A percentile compares a stretch with the other conserved stretches of the same genome.
Evolutionary conservation across 2,329 filamentous ascomycete species (phyloP).

Genomic region (Calonectria pauciramosa): DNA sequence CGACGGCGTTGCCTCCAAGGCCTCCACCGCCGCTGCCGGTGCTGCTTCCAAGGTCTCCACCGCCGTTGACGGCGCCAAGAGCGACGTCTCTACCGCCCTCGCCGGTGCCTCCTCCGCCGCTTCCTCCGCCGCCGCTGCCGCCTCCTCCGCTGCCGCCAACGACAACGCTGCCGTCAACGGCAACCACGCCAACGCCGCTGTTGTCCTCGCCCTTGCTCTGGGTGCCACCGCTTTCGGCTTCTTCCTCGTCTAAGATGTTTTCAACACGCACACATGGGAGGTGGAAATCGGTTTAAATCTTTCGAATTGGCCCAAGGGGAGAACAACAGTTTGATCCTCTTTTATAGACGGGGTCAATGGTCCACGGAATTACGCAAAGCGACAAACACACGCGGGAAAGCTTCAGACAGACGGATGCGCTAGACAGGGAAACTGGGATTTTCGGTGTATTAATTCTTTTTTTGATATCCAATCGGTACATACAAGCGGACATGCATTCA

Average conservation of each 20-base stretch:
- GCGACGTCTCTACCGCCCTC: conserved; percentile 9
- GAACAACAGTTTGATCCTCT: not conserved
- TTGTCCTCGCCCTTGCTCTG: conserved; percentile 36
- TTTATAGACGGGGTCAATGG: not conserved
- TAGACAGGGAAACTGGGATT: not conserved
- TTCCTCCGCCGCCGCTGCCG: conserved; percentile 28
- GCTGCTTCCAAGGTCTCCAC: conserved; percentile 9
- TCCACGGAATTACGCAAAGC: not conserved
- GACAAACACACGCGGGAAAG: not conserved
- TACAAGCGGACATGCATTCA: conserved; percentile 18
- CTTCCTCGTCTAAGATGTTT: conserved; percentile 36
- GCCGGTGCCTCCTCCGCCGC: conserved; percentile 28
- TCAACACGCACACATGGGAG: not conserved
- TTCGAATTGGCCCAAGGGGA: not conserved
- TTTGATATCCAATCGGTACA: conserved; percentile 18
- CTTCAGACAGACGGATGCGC: not conserved
- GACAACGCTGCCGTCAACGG: not conserved
- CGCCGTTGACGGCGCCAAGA: conserved; percentile 4
- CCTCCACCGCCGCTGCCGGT: conserved; percentile 4
- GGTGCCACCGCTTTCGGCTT: conserved; percentile 43
- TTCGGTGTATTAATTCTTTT: conserved; percentile 6
- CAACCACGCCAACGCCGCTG: conserved; percentile 35
- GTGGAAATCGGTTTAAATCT: not conserved
- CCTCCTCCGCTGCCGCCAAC: conserved; percentile 23
- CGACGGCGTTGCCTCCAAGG: conserved; percentile 5